Evolutionary conservation across 371 early-diverging fungal species (phyloP), one percentile per base, ranked within the genome.

Genomic region (Batkoa obscura): DNA sequence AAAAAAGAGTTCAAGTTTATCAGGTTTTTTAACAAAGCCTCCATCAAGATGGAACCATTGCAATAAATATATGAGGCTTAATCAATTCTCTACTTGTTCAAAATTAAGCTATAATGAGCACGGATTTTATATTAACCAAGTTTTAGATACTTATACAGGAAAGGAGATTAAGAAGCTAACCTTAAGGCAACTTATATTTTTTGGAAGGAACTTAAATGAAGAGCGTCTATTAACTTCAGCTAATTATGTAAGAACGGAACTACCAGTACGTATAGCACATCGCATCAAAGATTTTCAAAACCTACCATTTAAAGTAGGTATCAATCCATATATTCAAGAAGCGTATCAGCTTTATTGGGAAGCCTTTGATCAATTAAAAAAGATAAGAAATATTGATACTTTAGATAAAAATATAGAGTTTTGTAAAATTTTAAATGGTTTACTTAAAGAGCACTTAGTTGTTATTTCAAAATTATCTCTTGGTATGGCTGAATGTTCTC

Each of bases 241-340:
- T 33, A 87, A 90, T 64, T 92, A 90, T 75, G 83, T 91, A 34
- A 79, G 90, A 15, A 72, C 79, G 23, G 94, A 96, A 67, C 73
- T 96, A 2, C 81, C 92, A 0, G 79, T 94, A 8, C 82, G 95
- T 15, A 72, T 96, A 31, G 88, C 97, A 3, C 88, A 92, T 66
- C 79, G 93, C 2, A 89, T 96, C 38, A 74, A 81, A 17, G 88
- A 84, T 59, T 87, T 90, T 62, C 88, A 86, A 57, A 80, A 79
- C 39, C 72, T 94, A 33, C 96, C 96, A 1, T 94, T 88, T 59
- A 84, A 90, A 46, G 85, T 91, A 10, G 94, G 90, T 10, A 84
- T 83, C 15, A 90, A 94, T 65, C 90, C 93, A 1, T 87, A 90
- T 62, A 80, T 95, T 58, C 78, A 84, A 52, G 73, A 68, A 37